Evolutionary conservation across 2,329 filamentous ascomycete species (phyloP).

Genomic region (Rutstroemia sp.): DNA sequence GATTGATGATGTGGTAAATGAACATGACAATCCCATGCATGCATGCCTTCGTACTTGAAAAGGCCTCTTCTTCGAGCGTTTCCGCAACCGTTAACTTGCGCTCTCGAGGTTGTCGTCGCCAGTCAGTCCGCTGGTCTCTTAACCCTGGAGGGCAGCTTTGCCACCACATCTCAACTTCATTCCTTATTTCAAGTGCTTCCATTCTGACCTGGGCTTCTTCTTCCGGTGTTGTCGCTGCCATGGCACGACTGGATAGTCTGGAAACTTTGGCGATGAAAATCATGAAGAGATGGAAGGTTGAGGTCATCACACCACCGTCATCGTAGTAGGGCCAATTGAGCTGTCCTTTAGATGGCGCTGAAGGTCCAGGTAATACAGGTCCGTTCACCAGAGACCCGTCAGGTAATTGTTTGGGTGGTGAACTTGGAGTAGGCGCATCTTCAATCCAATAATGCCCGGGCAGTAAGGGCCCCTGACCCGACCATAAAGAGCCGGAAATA

Average conservation of each 20-base stretch:
- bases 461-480: slow-evolving; percentile 23
- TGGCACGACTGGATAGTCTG: slow-evolving; percentile 22
- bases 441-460: slow-evolving; percentile 28
- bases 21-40: slow-evolving; percentile 25
- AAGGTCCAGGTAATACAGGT: slow-evolving; percentile 1
- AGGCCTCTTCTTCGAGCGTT: slow-evolving; percentile 26
- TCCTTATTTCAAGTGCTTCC: slow-evolving; percentile 14
- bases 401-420: neutral
- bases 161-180: slow-evolving; percentile 25
- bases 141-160: slow-evolving; percentile 16
- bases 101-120: slow-evolving; percentile 21
- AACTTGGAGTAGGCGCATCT: slow-evolving; percentile 4
- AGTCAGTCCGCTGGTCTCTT: slow-evolving; percentile 24
- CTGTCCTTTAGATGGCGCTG: neutral
- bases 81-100: slow-evolving; percentile 24
- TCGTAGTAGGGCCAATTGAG: slow-evolving; percentile 28
- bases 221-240: slow-evolving; percentile 14
- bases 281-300: slow-evolving; percentile 26
- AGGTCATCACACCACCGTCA: slow-evolving; percentile 18
- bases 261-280: slow-evolving; percentile 25
- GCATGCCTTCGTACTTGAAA: slow-evolving; percentile 26
- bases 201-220: slow-evolving; percentile 15
- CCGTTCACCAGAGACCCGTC: neutral
- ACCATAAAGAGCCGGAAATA: slow-evolving; percentile 24
- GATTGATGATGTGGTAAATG: slow-evolving; percentile 25